Evolutionary conservation across 495 filamentous ascomycete species (phyloP), one percentile per base, ranked within the genome.

Genomic region (Trichoderma orchidacearum): DNA sequence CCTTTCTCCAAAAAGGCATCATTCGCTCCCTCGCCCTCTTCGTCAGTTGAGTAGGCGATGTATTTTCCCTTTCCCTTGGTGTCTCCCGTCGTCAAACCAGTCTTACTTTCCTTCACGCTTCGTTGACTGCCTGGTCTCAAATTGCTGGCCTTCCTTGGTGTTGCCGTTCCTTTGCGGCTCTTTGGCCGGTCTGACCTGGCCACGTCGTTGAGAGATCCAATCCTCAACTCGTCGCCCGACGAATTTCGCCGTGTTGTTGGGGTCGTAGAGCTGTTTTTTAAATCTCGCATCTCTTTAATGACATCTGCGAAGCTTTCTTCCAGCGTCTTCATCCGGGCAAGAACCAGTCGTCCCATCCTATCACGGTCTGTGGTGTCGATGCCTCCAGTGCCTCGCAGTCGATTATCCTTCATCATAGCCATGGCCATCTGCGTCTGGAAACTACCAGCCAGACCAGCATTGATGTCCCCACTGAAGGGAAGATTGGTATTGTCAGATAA

Each of bases 281-380:
- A 66, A 17, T 83, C 84, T 62, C 86, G 85, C 59, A 94, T 84
- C 70, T 96, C 91, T 56, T 83, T 86, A 55, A 93, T 77, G 25
- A 96, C 81, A 56, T 94, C 88, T 1, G 84, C 80, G 64, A 97
- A 86, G 30, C 83, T 78, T 66, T 91, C 88, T 67, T 97, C 90
- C 7, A 97, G 79, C 30, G 85, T 86, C 60, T 90, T 90, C 85
- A 97, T 95, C 54, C 89, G 76, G 5, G 89, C 87, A n/a, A 96
- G 73, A 68, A 96, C 85, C n/a, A 95, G 71, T 51, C 86, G 80
- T 59, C 83, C 84, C 69, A 95, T 85, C 66, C 78, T 72, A 58
- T 76, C 75, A 59, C 84, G 81, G 60, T 87, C 82, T 9, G 80
- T 80, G 23, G 75, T 72, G 29, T 68, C 68, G 52, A 73, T 72